These are phyloP conservation scores for Lolium perenne DNA, from an alignment of 176 grass and related monocot species.

Conservation along the genomic window DNA sequence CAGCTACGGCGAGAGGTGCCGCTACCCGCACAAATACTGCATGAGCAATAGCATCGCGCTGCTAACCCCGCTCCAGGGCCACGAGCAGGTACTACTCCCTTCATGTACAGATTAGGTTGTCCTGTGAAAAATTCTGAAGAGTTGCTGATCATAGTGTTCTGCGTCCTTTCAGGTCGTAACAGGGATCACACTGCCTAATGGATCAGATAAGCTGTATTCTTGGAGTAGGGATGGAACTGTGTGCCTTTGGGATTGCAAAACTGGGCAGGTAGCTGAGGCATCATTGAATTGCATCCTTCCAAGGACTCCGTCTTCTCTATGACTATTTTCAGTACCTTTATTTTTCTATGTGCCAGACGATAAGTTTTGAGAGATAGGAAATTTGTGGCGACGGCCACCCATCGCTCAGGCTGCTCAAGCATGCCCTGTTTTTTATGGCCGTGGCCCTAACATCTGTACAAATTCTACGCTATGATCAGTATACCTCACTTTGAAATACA, in stretches of 20 bases:
- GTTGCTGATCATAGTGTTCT: slow-evolving; percentile 12
- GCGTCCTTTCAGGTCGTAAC: slow-evolving; percentile 60
- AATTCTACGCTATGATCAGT: no score
- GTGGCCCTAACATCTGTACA: no score
- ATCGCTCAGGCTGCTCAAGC: no score
- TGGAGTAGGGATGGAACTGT: slow-evolving; percentile 88
- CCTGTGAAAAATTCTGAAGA: background rate
- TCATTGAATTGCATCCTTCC: slow-evolving; percentile 34
- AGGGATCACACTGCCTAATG: slow-evolving; percentile 73
- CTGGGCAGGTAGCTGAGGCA: slow-evolving; percentile 80
- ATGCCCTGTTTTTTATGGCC: no score
- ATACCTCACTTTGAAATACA: no score
- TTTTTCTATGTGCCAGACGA: slow-evolving; percentile 45
- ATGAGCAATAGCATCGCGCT: slow-evolving; percentile 70
- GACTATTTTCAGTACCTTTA: slow-evolving; percentile 36
- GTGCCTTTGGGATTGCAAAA: slow-evolving; percentile 90
- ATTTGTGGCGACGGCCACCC: no score
- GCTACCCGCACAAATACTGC: slow-evolving; percentile 71
- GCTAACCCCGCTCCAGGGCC: slow-evolving; percentile 79
- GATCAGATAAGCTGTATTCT: slow-evolving; percentile 94
- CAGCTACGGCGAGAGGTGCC: slow-evolving; percentile 70
- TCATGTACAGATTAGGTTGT: background rate
- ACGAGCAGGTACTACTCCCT: slow-evolving; percentile 63
- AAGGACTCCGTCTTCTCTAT: slow-evolving; percentile 29
- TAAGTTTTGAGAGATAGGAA: no score